These are phyloP conservation scores for Bauhinia variegata DNA, from an alignment of 306 rosid genomes.

Conservation along the genomic window DNA sequence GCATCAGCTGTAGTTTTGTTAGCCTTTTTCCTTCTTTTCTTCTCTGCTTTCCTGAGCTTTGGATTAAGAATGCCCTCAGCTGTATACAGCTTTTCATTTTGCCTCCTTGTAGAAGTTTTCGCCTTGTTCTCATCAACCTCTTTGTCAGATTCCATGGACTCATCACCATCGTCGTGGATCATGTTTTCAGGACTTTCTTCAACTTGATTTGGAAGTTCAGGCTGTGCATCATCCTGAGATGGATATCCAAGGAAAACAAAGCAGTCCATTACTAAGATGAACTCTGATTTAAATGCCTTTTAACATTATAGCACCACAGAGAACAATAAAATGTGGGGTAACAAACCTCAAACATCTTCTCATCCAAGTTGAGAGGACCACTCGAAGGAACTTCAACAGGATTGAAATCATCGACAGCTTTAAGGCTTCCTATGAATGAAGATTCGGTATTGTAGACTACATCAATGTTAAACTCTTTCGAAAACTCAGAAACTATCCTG, in stretches of 20 bases:
- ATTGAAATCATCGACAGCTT: slow-evolving; percentile 68
- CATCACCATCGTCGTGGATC: slow-evolving; percentile 48
- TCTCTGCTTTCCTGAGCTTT: slow-evolving; percentile 72
- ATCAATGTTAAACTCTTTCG: slow-evolving; percentile 73
- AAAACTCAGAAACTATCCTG: slow-evolving; percentile 66
- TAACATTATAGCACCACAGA: neutral
- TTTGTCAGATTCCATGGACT: slow-evolving; percentile 58
- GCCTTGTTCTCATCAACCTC: slow-evolving; percentile 50
- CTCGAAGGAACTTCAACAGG: slow-evolving; percentile 88
- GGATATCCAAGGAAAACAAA: slow-evolving; percentile 8
- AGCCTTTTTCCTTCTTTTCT: slow-evolving; percentile 72
- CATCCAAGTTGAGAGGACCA: slow-evolving; percentile 63
- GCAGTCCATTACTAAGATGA: neutral
- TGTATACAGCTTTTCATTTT: slow-evolving; percentile 78
- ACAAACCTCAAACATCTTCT: slow-evolving; percentile 67
- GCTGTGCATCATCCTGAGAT: slow-evolving; percentile 46
- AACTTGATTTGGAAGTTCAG: slow-evolving; percentile 45
- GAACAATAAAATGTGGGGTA: neutral
- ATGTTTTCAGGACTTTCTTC: slow-evolving; percentile 34
- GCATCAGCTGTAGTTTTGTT: slow-evolving; percentile 53
- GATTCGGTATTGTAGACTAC: slow-evolving; percentile 81
- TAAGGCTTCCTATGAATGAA: slow-evolving; percentile 89
- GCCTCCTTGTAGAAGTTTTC: slow-evolving; percentile 55
- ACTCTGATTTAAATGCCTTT: neutral
- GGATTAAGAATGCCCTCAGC: slow-evolving; percentile 84